Evolutionary conservation across 805 yeast species (phyloP).

Genomic region (Hagleromyces aurorensis): DNA sequence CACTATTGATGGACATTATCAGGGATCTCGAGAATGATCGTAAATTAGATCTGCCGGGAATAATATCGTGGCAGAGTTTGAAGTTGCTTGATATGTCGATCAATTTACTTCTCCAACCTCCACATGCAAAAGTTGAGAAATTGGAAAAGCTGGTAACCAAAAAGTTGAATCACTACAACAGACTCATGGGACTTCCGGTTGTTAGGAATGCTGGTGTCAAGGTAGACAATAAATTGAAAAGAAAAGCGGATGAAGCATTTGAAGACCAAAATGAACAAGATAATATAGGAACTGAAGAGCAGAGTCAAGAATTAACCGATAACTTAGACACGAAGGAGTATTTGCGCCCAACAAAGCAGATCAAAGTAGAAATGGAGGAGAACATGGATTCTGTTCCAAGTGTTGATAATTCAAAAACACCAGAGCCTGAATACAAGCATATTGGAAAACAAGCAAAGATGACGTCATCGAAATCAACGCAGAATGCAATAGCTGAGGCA

Average conservation of each 20-base stretch:
- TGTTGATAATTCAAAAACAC: too few relatives aligned
- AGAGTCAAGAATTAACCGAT: constrained; percentile 1
- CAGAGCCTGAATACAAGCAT: constrained; percentile 1
- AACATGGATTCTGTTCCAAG: too few relatives aligned
- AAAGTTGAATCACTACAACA: constrained; percentile 23
- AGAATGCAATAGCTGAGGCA: constrained; percentile 25
- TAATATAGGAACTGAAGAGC: constrained; percentile 4
- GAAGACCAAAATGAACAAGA: constrained; percentile 2
- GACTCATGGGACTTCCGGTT: constrained; percentile 20
- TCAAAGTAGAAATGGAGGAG: too few relatives aligned
- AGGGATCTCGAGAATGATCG: constrained; percentile 45
- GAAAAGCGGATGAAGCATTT: constrained; percentile 4
- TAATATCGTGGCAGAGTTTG: constrained; percentile 49
- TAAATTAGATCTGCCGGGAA: constrained; percentile 49
- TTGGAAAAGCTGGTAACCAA: constrained; percentile 24
- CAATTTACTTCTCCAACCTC: constrained; percentile 50
- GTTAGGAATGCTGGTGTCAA: constrained; percentile 5
- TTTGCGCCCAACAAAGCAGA: constrained; percentile 11
- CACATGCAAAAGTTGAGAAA: constrained; percentile 32
- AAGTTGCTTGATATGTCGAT: constrained; percentile 51
- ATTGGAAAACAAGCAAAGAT: constrained; percentile 5
- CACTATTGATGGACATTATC: constrained; percentile 43
- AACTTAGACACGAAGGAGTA: constrained; percentile 6
- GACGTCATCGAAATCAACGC: too few relatives aligned
- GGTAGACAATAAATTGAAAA: constrained; percentile 1